Evolutionary conservation across 768 basidiomycete genomes (phyloP).

Genomic region (Saitozyma podzolica): DNA sequence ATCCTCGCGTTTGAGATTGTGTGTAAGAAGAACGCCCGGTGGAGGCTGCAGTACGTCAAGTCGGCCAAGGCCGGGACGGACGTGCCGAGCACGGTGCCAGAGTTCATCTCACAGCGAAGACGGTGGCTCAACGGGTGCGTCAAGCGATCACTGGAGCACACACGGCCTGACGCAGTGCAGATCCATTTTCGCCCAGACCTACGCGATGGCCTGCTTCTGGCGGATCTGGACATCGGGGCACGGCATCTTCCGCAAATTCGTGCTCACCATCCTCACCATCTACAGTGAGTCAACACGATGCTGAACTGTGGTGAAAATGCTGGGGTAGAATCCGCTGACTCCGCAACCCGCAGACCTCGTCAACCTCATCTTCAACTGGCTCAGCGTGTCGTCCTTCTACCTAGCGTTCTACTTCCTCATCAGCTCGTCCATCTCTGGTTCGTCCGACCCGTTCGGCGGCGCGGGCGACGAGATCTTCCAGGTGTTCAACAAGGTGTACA

Average conservation of each 20-base stretch:
- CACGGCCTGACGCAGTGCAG: slow-evolving; percentile 3
- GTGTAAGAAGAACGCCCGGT: slow-evolving; percentile 41
- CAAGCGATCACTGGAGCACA: background rate
- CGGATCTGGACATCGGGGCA: slow-evolving; percentile 50
- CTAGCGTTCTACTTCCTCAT: slow-evolving; percentile 71
- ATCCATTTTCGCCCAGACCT: slow-evolving; percentile 45
- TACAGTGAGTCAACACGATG: slow-evolving; percentile 37
- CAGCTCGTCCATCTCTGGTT: slow-evolving; percentile 68
- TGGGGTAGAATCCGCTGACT: background rate
- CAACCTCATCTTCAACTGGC: slow-evolving; percentile 48
- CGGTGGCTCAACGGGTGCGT: slow-evolving; percentile 53
- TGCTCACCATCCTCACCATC: slow-evolving; percentile 38
- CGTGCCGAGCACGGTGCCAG: slow-evolving; percentile 40
- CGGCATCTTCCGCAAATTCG: slow-evolving; percentile 44
- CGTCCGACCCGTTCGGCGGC: slow-evolving; percentile 71
- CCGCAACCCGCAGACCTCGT: slow-evolving; percentile 20
- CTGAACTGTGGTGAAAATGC: background rate
- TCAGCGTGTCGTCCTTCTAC: slow-evolving; percentile 51
- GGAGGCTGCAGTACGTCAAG: slow-evolving; percentile 51
- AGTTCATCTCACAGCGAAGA: slow-evolving; percentile 51
- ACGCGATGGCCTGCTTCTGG: slow-evolving; percentile 46
- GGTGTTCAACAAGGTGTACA: slow-evolving; percentile 75
- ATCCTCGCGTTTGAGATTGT: slow-evolving; percentile 42
- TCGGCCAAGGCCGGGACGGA: slow-evolving; percentile 50
- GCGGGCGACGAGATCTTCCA: slow-evolving; percentile 74